Base-by-base conservation (phyloP, 176 grass and related monocot genomes). In the Oryza brachyantha region DNA sequence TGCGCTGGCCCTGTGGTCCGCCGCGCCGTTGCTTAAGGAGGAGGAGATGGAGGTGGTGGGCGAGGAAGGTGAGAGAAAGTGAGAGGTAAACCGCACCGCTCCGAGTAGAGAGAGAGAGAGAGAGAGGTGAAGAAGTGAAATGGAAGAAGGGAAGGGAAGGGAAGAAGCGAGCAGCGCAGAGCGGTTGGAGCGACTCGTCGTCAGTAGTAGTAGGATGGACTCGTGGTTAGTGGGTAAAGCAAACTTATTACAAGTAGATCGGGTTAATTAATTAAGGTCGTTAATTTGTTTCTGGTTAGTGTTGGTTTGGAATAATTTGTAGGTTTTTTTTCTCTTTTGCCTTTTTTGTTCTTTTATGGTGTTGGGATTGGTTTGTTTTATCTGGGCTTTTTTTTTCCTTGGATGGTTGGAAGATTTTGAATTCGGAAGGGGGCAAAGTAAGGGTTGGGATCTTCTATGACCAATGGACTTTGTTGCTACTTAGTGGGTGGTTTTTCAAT, bases 41-140 rank as follows among this genome's bases (percentile, higher is more conserved):
- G 76, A 66, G 84, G 74, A 13, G 79, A 72, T 0, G 66, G 7
- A 0, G 70, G 89, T 61, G 62, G 82, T 72, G 78, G 66, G 87
- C 73, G 71, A 82, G 88, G 74, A 86, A 50, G 88, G 84, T 90
- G 79, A 79, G 88, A 70, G 88, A 90, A 83, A 90, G 78, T 19
- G 88, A 90, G 88, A 79, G 83, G 71, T 90, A 90, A 90, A 86
- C 88, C 55, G 75, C 67, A 79, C 74, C 57, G 68, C n/a, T n/a
- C n/a, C n/a, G n/a, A n/a, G n/a, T n/a, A n/a, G n/a, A n/a, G n/a
- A n/a, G 79, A 79, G 88, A 70, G 88, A 90, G 79, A 90, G 78
- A 13, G 88, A 90, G 88, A 79, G 83, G 71, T 90, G 86, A 90
- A 86, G 68, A 69, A 54, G 58, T 57, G 35, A 19, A 52, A 43